These are phyloP conservation scores for Spinacia oleracea DNA, from an alignment of 179 eudicot genomes.

Conservation along the genomic window DNA sequence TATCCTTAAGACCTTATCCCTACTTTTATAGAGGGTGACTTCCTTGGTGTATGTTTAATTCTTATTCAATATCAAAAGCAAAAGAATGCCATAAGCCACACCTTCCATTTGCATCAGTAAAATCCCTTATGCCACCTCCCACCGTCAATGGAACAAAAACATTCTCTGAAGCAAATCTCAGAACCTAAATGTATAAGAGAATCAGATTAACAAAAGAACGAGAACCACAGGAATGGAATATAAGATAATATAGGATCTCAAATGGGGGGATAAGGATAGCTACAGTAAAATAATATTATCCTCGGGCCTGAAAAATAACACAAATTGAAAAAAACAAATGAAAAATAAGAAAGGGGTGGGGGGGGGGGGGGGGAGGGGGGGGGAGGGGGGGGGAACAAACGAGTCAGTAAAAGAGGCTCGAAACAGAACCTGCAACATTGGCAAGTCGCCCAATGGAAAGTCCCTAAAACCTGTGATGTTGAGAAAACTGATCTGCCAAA, in stretches of 20 bases:
- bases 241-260: neutral
- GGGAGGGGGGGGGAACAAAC: too few relatives aligned
- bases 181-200: constrained; percentile 48
- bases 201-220: neutral
- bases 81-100: constrained; percentile 23
- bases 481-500: constrained; percentile 74
- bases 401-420: constrained; percentile 7
- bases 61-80: neutral
- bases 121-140: constrained; percentile 98
- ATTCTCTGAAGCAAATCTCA: constrained; percentile 79
- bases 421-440: constrained; percentile 81
- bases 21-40: too few relatives aligned
- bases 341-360: neutral
- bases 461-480: constrained; percentile 96
- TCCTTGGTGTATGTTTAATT: too few relatives aligned
- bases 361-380: too few relatives aligned
- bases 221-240: neutral
- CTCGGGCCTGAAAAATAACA: neutral
- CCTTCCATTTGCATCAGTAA: constrained; percentile 97
- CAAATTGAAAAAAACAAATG: neutral
- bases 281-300: neutral
- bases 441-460: constrained; percentile 98
- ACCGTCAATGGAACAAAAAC: constrained; percentile 97
- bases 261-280: neutral
- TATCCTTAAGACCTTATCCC: too few relatives aligned